These are phyloP conservation scores for Venturia effusa DNA, from an alignment of 2,329 filamentous ascomycete genomes.

Conservation along the genomic window DNA sequence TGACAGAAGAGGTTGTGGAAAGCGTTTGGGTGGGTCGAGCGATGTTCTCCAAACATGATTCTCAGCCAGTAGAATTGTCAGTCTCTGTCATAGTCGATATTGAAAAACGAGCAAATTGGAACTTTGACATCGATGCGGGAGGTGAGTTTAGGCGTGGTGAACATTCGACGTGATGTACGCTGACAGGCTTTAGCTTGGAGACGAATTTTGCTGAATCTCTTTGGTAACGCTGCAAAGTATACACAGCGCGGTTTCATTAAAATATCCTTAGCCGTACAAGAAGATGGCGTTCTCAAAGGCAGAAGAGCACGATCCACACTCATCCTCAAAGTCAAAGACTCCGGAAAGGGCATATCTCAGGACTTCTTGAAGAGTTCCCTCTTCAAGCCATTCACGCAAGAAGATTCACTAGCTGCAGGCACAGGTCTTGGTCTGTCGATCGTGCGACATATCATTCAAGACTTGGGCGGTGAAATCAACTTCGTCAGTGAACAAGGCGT, in stretches of 20 bases:
- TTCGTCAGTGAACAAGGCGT: constrained; percentile 6
- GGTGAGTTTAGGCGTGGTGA: neutral
- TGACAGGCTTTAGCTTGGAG: neutral
- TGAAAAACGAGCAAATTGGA: constrained; percentile 30
- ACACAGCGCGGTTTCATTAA: constrained; percentile 15
- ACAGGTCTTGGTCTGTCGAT: constrained; percentile 9
- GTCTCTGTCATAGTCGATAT: constrained; percentile 5
- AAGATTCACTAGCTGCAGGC: constrained; percentile 8
- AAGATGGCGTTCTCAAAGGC: neutral
- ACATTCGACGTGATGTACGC: neutral
- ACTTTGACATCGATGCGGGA: constrained; percentile 45
- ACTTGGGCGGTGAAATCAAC: constrained; percentile 5
- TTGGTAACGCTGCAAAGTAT: constrained; percentile 13
- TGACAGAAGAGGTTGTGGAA: constrained; percentile 11
- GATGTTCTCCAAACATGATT: neutral
- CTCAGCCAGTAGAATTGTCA: neutral
- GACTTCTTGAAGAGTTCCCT: constrained; percentile 6
- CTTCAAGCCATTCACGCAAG: constrained; percentile 11
- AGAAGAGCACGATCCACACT: neutral
- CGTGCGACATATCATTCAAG: constrained; percentile 5
- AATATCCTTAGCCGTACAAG: constrained; percentile 19
- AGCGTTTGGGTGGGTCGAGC: constrained; percentile 9
- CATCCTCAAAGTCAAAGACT: constrained; percentile 7
- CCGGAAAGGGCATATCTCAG: constrained; percentile 8
- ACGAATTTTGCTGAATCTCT: constrained; percentile 8